Conservation (phyloP, 1,139 yeast species). For the Suhomyces anneliseae region DNA sequence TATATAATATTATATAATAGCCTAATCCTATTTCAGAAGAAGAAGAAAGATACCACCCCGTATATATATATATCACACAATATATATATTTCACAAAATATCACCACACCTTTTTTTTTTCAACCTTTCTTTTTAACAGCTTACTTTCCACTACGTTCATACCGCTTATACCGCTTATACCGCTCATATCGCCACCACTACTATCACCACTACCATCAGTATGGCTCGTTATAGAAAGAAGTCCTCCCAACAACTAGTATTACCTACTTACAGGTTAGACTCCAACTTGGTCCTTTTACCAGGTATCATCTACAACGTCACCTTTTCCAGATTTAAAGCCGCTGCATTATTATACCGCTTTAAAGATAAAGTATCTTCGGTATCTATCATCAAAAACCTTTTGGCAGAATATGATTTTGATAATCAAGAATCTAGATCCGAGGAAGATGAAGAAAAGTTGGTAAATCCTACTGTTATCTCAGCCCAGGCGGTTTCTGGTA, state of each 20-base stretch:
- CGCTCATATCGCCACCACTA: neutral
- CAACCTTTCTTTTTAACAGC: neutral
- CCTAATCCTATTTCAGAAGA: too few species aligned
- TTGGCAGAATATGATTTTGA: conserved; percentile 38
- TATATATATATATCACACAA: neutral
- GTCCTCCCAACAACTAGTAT: conserved; percentile 21
- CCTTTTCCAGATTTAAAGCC: conserved; percentile 50
- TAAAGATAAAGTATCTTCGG: conserved; percentile 29
- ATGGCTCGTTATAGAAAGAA: conserved; percentile 9
- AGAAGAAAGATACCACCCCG: too few species aligned
- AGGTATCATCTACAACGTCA: conserved; percentile 59
- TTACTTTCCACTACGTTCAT: neutral
- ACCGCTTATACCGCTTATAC: neutral
- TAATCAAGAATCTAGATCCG: conserved; percentile 14
- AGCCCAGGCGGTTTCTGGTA: conserved; percentile 37
- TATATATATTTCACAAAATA: too few species aligned
- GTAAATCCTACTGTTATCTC: conserved; percentile 30
- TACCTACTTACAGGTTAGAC: conserved; percentile 45
- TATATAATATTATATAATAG: too few species aligned
- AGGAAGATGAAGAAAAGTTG: conserved; percentile 17
- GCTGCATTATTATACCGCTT: conserved; percentile 45
- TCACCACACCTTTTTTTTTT: neutral
- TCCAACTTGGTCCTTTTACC: conserved; percentile 56
- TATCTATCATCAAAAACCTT: conserved; percentile 33
- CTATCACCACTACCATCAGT: neutral